Percentiles rank a stretch among this genome's conserved stretches.
Evolutionary conservation across 139 green algal genomes (phyloP).

Genomic region (Chlorella sp.): DNA sequence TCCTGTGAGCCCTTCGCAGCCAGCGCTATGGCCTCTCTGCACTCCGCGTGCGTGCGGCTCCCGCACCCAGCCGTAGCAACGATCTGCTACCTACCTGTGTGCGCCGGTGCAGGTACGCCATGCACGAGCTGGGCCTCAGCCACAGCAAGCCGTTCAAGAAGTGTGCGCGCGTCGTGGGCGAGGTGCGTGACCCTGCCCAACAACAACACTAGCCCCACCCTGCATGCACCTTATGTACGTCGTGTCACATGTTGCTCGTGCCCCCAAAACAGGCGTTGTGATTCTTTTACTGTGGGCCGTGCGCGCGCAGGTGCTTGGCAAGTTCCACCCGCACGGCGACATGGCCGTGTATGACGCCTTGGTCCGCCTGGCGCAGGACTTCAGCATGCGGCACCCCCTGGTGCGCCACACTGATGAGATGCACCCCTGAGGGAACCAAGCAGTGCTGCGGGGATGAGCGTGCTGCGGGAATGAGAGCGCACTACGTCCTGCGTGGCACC

Average conservation of each 20-base stretch:
- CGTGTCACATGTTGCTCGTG: neutral
- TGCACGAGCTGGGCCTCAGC: conserved; percentile 87
- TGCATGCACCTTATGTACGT: neutral
- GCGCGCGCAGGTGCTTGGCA: conserved; percentile 72
- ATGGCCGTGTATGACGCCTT: conserved; percentile 89
- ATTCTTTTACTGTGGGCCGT: too few species aligned
- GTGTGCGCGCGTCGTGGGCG: conserved; percentile 94
- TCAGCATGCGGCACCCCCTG: conserved; percentile 71
- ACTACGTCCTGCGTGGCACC: too few species aligned
- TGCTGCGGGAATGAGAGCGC: too few species aligned
- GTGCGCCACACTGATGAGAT: conserved; percentile 46
- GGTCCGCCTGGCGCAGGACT: conserved; percentile 90
- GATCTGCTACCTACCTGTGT: too few species aligned
- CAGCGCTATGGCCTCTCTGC: too few species aligned
- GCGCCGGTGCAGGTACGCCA: conserved; percentile 62
- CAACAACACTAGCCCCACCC: neutral
- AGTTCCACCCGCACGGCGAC: conserved; percentile 97
- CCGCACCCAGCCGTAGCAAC: too few species aligned
- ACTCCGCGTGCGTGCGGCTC: too few species aligned
- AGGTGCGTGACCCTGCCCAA: conserved; percentile 37
- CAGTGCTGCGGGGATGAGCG: too few species aligned
- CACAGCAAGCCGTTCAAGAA: conserved; percentile 45
- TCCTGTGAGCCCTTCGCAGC: conserved; percentile 68
- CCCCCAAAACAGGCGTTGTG: too few species aligned
- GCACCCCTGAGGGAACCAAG: too few species aligned